A percentile compares a stretch with the other conserved stretches of the same genome.
phyloP scores from a whole-genome alignment of 495 filamentous ascomycete species.

The Letharia lupina region DNA sequence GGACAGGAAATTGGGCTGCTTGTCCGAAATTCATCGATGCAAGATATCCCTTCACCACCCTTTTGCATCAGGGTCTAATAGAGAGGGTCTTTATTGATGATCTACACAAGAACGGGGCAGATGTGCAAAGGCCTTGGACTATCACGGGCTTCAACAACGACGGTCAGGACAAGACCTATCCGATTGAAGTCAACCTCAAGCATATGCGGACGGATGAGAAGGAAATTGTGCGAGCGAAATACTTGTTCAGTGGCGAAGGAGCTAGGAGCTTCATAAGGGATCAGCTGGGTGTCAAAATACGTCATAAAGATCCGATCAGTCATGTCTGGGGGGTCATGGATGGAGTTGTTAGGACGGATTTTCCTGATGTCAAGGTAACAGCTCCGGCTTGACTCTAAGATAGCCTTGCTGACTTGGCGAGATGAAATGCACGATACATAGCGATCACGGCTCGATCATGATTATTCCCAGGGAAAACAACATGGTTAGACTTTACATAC shows the following conservation, averaged over 20 bases:
- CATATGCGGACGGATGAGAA: slow-evolving; percentile 62
- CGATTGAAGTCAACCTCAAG: slow-evolving; percentile 61
- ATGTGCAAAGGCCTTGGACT: slow-evolving; percentile 54
- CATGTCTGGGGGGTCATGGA: slow-evolving; percentile 82
- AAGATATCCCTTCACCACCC: slow-evolving; percentile 57
- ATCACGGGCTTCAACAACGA: slow-evolving; percentile 54
- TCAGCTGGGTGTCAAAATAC: slow-evolving; percentile 49
- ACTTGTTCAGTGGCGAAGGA: slow-evolving; percentile 58
- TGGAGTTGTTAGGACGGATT: slow-evolving; percentile 61
- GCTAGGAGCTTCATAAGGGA: slow-evolving; percentile 56
- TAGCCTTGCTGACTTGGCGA: slow-evolving; percentile 29
- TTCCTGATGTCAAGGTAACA: slow-evolving; percentile 51
- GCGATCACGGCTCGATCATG: slow-evolving; percentile 53
- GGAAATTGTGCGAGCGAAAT: slow-evolving; percentile 57
- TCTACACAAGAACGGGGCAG: slow-evolving; percentile 49
- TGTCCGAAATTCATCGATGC: slow-evolving; percentile 60
- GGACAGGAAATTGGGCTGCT: slow-evolving; percentile 54
- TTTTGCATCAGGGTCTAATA: slow-evolving; percentile 58
- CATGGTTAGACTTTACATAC: slow-evolving; percentile 68
- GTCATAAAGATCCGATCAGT: slow-evolving; percentile 55
- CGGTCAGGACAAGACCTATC: slow-evolving; percentile 46
- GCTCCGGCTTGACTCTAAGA: not conserved
- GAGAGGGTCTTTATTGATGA: slow-evolving; percentile 57
- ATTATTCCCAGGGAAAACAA: slow-evolving; percentile 67
- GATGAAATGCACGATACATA: slow-evolving; percentile 81